Evolutionary conservation across 1,284 basidiomycete species (phyloP).

Genomic region (Microbotryomycetes sp.): DNA sequence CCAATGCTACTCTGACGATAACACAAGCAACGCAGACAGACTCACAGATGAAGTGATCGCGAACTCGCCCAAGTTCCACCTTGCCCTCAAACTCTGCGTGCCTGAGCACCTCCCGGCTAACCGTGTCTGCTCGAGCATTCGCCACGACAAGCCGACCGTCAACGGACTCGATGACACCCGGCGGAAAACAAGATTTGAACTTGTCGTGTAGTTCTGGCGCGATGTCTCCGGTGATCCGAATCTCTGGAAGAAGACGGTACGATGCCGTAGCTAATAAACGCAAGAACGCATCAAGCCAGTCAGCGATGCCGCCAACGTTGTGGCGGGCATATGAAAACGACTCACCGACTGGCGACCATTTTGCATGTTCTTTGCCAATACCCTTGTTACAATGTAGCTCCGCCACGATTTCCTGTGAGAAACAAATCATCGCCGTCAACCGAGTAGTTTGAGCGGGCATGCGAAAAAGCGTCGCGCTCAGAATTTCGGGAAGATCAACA

Average conservation of each 20-base stretch:
- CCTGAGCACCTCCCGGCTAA: conserved; percentile 86
- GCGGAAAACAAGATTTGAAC: conserved; percentile 81
- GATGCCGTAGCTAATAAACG: conserved; percentile 84
- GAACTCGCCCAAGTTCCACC: conserved; percentile 75
- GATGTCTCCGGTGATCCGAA: conserved; percentile 68
- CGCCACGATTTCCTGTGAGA: conserved; percentile 62
- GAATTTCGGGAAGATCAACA: neutral
- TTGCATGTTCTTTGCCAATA: conserved; percentile 93
- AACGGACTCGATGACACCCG: conserved; percentile 73
- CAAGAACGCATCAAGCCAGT: neutral
- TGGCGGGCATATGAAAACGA: conserved; percentile 21
- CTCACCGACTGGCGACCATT: conserved; percentile 93
- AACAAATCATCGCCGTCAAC: neutral
- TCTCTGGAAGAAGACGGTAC: conserved; percentile 84
- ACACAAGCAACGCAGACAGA: conserved; percentile 4
- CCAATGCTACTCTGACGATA: neutral
- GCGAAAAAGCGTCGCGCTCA: neutral
- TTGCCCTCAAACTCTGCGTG: conserved; percentile 84
- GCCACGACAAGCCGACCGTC: conserved; percentile 58
- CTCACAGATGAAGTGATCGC: conserved; percentile 90
- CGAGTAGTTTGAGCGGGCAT: neutral
- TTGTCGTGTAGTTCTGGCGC: conserved; percentile 57
- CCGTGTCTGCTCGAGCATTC: conserved; percentile 70
- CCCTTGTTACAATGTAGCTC: conserved; percentile 92
- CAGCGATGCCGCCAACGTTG: neutral